Conservation (phyloP, 805 yeast genomes). For the Nakazawaea laoshanensis region DNA sequence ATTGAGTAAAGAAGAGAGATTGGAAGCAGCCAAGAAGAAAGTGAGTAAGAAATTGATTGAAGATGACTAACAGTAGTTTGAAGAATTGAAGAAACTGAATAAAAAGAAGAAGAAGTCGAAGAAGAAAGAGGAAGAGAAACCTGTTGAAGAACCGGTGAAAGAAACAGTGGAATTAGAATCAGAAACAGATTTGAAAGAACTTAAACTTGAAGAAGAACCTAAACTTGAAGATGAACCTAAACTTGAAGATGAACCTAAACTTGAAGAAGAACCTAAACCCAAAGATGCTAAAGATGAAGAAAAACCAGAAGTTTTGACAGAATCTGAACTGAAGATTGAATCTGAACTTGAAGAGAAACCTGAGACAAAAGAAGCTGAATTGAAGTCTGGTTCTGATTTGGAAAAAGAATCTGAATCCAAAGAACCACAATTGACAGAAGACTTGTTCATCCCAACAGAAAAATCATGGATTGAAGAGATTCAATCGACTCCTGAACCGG, state of each 20-base stretch:
- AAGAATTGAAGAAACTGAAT: constrained; percentile 15
- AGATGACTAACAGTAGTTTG: constrained; percentile 12
- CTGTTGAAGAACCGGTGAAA: constrained; percentile 15
- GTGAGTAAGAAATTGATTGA: constrained; percentile 3
- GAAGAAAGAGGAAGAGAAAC: constrained; percentile 16
- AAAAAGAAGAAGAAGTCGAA: constrained; percentile 16
- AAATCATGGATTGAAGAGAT: constrained; percentile 10
- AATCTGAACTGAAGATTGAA: background rate
- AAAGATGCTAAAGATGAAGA: constrained; percentile 1
- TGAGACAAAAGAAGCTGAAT: background rate
- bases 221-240: constrained; percentile 18
- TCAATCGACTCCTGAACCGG: background rate
- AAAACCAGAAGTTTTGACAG: constrained; percentile 1
- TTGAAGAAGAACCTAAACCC: constrained; percentile 15
- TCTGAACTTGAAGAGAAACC: background rate
- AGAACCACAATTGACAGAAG: too few species aligned
- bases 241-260: constrained; percentile 13
- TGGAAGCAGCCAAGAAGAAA: constrained; percentile 26
- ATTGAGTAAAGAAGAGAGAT: constrained; percentile 22
- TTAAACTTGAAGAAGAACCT: constrained; percentile 13
- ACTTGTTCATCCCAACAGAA: constrained; percentile 1
- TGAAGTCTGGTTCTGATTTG: constrained; percentile 1
- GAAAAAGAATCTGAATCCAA: background rate
- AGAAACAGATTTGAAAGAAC: constrained; percentile 12
- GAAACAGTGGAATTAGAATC: constrained; percentile 9